Conservation (phyloP, 768 basidiomycete genomes). For the Trametes cinnabarina region DNA sequence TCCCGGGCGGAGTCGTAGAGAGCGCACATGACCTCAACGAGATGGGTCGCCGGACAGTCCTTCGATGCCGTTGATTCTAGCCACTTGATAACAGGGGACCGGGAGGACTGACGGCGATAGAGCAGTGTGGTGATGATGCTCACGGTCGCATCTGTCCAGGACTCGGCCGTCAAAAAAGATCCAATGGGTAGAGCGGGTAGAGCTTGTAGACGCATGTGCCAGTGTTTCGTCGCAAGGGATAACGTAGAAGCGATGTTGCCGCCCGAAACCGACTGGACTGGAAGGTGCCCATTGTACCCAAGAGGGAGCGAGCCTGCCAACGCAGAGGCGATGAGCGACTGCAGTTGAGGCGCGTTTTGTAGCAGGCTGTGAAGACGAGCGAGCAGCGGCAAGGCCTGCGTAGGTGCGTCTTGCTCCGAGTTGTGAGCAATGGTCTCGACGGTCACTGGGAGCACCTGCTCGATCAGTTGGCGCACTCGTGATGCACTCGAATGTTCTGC, state of each 20-base stretch:
- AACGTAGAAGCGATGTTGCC: neutral
- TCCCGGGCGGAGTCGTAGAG: conserved; percentile 3
- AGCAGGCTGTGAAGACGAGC: conserved; percentile 27
- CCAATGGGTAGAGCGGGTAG: neutral
- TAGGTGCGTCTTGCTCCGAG: conserved; percentile 13
- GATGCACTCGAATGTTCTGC: conserved; percentile 10
- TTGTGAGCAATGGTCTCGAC: neutral
- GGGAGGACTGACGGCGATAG: conserved; percentile 14
- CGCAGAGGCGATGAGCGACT: conserved; percentile 46
- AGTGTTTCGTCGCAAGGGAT: conserved; percentile 1
- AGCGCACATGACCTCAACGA: conserved; percentile 23
- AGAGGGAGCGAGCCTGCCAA: conserved; percentile 36
- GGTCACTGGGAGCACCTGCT: conserved; percentile 33
- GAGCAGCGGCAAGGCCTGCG: conserved; percentile 27
- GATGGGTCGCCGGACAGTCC: conserved; percentile 5
- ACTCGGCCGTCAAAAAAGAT: neutral
- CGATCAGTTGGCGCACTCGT: conserved; percentile 29
- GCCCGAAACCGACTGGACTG: conserved; percentile 2
- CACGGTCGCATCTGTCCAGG: conserved; percentile 18
- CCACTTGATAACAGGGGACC: conserved; percentile 17
- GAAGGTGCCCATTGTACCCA: conserved; percentile 28
- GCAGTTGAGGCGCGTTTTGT: conserved; percentile 39
- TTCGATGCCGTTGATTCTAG: conserved; percentile 19
- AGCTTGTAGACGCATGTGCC: conserved; percentile 10
- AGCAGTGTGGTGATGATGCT: conserved; percentile 21